Base-by-base conservation (phyloP, 2,329 filamentous ascomycete genomes). In the Trichoderma guizhouense region DNA sequence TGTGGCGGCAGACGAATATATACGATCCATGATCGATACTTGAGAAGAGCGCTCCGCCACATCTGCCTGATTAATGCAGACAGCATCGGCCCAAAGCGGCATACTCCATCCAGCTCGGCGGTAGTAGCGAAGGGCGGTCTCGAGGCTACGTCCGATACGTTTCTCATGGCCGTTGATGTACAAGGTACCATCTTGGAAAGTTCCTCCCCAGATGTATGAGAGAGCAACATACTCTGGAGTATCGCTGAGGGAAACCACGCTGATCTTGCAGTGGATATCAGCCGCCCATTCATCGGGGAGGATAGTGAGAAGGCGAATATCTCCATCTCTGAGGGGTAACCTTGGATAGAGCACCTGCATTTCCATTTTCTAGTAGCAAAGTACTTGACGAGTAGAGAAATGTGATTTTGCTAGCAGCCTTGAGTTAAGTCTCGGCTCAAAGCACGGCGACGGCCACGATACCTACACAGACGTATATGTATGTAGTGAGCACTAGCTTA, bases 11-110 rank as follows among this genome's bases (percentile, higher is more conserved):
- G 36, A 60, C 9, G 69, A 67, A 18, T 72, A 69, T n/a, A 72
- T 72, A 21, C 24, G 55, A 51, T 69, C 64, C 64, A 72, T 72
- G 57, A 72, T 51, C 3, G 60, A 55, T 32, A 72, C 60, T 30
- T 72, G 55, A 12, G 71, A 66, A 18, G 51, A 60, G 24, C 65
- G 65, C 51, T 72, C 71, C 12, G 39, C 28, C 9, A 64, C 7
- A 51, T 72, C 65, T 11, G 3, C 58, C 36, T 70, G 71, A 60
- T 70, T 26, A 32, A 70, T 72, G 65, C 71, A 70, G 26, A 70
- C 14, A 18, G 71, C 71, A n/a, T 70, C 71, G 1, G 51, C 58
- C 71, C 71, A 72, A 3, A 72, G 61, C 21, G 43, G 63, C 43
- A 66, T 55, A 30, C 43, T 18, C 43, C 63, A 66, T 9, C 43